phyloP scores from a whole-genome alignment of 1,284 basidiomycete species.

The Ustilago cynodontis region DNA sequence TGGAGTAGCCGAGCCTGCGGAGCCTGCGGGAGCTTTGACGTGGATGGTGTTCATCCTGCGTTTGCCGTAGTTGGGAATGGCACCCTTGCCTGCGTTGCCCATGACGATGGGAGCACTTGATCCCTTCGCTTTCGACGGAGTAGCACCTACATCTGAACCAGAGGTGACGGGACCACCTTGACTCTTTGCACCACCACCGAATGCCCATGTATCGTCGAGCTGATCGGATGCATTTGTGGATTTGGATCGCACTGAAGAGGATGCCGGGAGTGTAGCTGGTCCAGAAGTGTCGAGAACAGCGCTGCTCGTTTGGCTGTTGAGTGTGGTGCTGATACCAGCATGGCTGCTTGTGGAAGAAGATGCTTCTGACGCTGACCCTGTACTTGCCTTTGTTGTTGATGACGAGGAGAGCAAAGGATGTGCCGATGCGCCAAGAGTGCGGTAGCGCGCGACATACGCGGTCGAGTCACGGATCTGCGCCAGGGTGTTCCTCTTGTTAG shows the following conservation, averaged over 20 bases:
- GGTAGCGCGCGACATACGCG: slow-evolving; percentile 46
- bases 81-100: slow-evolving; percentile 63
- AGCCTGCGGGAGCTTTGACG: slow-evolving; percentile 19
- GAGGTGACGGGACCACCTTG: slow-evolving; percentile 44
- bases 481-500: slow-evolving; percentile 24
- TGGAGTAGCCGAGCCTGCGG: no score
- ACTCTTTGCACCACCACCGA: slow-evolving; percentile 53
- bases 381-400: slow-evolving; percentile 11
- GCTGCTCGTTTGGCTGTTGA: slow-evolving; percentile 7
- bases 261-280: slow-evolving; percentile 20
- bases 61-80: slow-evolving; percentile 61
- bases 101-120: slow-evolving; percentile 42
- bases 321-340: slow-evolving; percentile 21
- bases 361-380: not conserved
- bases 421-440: slow-evolving; percentile 38
- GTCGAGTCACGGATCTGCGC: slow-evolving; percentile 49
- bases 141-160: not conserved
- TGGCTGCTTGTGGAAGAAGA: slow-evolving; percentile 7
- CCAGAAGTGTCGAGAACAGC: slow-evolving; percentile 23
- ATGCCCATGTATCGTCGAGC: slow-evolving; percentile 51
- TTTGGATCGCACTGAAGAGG: slow-evolving; percentile 21
- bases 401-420: slow-evolving; percentile 41
- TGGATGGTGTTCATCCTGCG: slow-evolving; percentile 41
- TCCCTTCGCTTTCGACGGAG: slow-evolving; percentile 15
- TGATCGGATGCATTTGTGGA: slow-evolving; percentile 36